Evolutionary conservation across 1,284 basidiomycete species (phyloP).

Genomic region (Thecaphora frezii): DNA sequence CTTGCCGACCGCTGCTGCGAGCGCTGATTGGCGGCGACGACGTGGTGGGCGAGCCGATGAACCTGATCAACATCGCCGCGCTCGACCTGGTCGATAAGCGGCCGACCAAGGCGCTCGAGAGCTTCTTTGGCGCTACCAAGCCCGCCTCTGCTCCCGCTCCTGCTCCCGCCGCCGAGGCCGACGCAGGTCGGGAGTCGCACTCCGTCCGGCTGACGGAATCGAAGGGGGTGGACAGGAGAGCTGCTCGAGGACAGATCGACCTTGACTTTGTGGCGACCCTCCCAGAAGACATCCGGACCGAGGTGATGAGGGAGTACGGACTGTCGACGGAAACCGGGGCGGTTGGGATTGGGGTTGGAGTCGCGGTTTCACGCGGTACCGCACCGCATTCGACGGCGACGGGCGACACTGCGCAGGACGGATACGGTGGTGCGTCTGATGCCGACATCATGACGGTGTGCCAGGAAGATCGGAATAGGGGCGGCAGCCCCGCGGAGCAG

Average conservation of each 20-base stretch:
- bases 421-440: too few relatives aligned
- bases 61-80: slow-evolving; percentile 51
- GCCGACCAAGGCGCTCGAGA: slow-evolving; percentile 26
- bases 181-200: too few relatives aligned
- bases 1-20: slow-evolving; percentile 19
- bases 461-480: too few relatives aligned
- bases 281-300: slow-evolving; percentile 30
- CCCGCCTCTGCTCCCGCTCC: not conserved
- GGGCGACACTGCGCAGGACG: too few relatives aligned
- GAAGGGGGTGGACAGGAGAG: not conserved
- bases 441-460: too few relatives aligned
- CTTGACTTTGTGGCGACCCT: slow-evolving; percentile 23
- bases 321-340: slow-evolving; percentile 3
- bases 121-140: slow-evolving; percentile 16
- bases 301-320: slow-evolving; percentile 40
- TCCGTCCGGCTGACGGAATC: too few relatives aligned
- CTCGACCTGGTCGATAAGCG: slow-evolving; percentile 31
- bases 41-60: slow-evolving; percentile 33
- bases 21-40: slow-evolving; percentile 31
- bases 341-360: too few relatives aligned
- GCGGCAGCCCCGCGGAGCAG: not conserved
- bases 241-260: slow-evolving; percentile 16
- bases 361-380: too few relatives aligned
- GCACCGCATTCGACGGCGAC: too few relatives aligned
- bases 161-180: too few relatives aligned